A percentile compares a stretch with the other conserved stretches of the same genome.
Conservation (phyloP, 768 basidiomycete genomes). For the Vishniacozyma victoriae region DNA sequence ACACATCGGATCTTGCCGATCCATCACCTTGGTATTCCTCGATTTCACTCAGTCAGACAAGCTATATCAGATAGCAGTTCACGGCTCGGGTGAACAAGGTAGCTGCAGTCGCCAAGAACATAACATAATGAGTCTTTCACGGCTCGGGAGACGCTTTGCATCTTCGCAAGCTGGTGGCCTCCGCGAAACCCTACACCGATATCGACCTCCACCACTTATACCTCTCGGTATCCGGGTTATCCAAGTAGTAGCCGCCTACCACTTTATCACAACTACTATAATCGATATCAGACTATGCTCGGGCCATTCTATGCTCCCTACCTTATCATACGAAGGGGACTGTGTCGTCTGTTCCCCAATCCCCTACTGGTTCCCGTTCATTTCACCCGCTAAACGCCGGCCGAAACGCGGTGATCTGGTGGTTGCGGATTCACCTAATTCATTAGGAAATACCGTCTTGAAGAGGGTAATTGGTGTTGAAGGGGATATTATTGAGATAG, state of each 20-base stretch:
- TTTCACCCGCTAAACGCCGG: background rate
- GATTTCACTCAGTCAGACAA: too few relatives aligned
- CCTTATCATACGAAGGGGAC: conserved; percentile 39
- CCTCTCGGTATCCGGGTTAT: conserved; percentile 21
- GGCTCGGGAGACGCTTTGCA: too few relatives aligned
- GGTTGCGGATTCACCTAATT: conserved; percentile 63
- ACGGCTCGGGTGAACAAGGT: too few relatives aligned
- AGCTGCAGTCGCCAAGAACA: too few relatives aligned
- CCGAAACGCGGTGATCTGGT: conserved; percentile 68
- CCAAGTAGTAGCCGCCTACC: conserved; percentile 27
- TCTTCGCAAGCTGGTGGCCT: too few relatives aligned
- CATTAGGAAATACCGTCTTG: conserved; percentile 65
- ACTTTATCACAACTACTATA: conserved; percentile 37
- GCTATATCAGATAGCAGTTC: too few relatives aligned
- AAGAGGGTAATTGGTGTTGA: conserved; percentile 86
- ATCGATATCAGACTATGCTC: conserved; percentile 37
- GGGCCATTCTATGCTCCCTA: conserved; percentile 49
- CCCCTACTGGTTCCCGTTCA: conserved; percentile 25
- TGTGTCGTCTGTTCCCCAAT: conserved; percentile 43
- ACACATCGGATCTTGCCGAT: too few relatives aligned
- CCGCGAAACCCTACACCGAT: too few relatives aligned
- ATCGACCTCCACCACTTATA: conserved; percentile 20
- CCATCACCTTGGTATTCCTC: too few relatives aligned
- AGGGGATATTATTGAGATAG: conserved; percentile 81
- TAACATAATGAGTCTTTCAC: too few relatives aligned